Evolutionary conservation across 1,284 basidiomycete species (phyloP).

Genomic region (Pisolithus thermaeus): DNA sequence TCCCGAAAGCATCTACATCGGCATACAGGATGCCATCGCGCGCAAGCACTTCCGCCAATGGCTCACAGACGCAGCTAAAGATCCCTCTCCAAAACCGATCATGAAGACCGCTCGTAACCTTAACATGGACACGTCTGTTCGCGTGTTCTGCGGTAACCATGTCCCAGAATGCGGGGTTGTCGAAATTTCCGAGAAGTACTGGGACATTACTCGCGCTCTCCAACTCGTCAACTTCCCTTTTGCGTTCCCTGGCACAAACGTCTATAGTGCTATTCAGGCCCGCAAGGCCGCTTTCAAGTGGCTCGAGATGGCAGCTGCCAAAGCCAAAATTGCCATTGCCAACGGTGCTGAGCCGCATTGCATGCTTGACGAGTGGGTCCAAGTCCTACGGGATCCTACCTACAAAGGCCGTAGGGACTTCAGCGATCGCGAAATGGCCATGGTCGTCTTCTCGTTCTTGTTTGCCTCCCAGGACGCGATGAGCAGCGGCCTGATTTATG

Average conservation of each 20-base stretch:
- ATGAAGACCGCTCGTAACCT: slow-evolving; percentile 91
- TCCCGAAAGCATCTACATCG: slow-evolving; percentile 70
- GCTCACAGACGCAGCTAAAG: slow-evolving; percentile 52
- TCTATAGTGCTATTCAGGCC: slow-evolving; percentile 92
- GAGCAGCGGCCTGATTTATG: slow-evolving; percentile 90
- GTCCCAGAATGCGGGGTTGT: slow-evolving; percentile 74
- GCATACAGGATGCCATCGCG: slow-evolving; percentile 83
- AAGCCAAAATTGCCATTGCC: slow-evolving; percentile 83
- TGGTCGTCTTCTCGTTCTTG: slow-evolving; percentile 94
- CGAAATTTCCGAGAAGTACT: slow-evolving; percentile 92
- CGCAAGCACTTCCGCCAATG: slow-evolving; percentile 73
- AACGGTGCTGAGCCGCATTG: slow-evolving; percentile 80
- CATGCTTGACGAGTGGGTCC: slow-evolving; percentile 91
- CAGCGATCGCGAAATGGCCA: slow-evolving; percentile 91
- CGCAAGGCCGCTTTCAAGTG: slow-evolving; percentile 86
- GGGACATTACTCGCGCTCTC: slow-evolving; percentile 91
- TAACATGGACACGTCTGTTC: slow-evolving; percentile 97
- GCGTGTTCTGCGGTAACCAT: slow-evolving; percentile 92
- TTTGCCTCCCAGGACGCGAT: slow-evolving; percentile 99
- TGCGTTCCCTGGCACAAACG: slow-evolving; percentile 93
- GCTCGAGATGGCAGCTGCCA: slow-evolving; percentile 75
- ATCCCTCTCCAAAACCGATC: slow-evolving; percentile 57
- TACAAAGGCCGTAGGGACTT: slow-evolving; percentile 85
- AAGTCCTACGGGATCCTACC: slow-evolving; percentile 62
- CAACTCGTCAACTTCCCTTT: slow-evolving; percentile 99